Conservation (phyloP, 1,284 basidiomycete genomes). For the Pholiota adiposa region DNA sequence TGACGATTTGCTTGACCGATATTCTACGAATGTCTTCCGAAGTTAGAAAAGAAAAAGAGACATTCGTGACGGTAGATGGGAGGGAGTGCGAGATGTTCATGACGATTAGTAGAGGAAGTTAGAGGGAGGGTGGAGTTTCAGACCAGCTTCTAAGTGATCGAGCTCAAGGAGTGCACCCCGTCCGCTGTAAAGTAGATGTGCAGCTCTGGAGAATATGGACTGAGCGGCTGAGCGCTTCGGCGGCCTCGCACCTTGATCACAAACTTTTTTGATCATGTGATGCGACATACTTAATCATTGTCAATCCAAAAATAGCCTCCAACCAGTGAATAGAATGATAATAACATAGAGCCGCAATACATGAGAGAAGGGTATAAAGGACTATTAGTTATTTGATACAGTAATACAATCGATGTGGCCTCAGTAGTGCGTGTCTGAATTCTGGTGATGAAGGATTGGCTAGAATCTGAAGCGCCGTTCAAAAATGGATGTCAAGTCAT, state of each 20-base stretch:
- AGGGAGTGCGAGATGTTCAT: constrained; percentile 97
- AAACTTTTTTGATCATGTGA: constrained; percentile 29
- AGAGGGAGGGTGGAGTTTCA: not conserved
- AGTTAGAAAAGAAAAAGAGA: constrained; percentile 96
- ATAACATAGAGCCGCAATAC: no score
- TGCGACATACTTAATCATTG: not conserved
- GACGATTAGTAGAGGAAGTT: constrained; percentile 6
- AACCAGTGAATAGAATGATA: not conserved
- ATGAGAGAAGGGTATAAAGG: not conserved
- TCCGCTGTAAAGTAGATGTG: not conserved
- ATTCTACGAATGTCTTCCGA: constrained; percentile 91
- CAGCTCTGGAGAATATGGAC: no score
- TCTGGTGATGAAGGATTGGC: no score
- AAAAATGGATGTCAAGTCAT: no score
- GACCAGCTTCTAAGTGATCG: not conserved
- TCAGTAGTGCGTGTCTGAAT: no score
- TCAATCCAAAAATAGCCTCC: not conserved
- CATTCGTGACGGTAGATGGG: constrained; percentile 80
- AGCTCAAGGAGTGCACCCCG: constrained; percentile 1
- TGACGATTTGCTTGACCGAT: constrained; percentile 96
- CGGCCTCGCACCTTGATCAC: constrained; percentile 11
- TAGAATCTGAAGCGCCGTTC: no score
- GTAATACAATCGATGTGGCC: no score
- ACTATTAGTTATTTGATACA: no score
- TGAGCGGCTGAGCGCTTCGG: not conserved